These are phyloP conservation scores for Chlamydomonas incerta DNA, from an alignment of 139 green algal genomes.

Conservation along the genomic window DNA sequence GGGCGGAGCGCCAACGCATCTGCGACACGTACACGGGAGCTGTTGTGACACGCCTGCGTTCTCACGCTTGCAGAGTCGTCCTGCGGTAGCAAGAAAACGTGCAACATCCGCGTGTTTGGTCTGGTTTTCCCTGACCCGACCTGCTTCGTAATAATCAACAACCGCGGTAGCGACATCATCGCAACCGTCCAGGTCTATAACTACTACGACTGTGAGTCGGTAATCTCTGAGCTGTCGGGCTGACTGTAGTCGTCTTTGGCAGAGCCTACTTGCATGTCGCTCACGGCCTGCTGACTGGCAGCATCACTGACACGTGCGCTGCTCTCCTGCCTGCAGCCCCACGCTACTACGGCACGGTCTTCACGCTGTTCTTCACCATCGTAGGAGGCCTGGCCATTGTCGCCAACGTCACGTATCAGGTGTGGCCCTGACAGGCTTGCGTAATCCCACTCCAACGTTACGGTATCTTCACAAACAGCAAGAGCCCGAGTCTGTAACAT, in stretches of 20 bases:
- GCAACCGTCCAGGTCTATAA: not conserved
- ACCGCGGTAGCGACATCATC: not conserved
- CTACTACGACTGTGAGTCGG: slow-evolving; percentile 36
- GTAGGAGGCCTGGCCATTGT: slow-evolving; percentile 18
- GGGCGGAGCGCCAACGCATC: too few relatives aligned
- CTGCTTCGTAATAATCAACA: slow-evolving; percentile 39
- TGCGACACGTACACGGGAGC: too few relatives aligned
- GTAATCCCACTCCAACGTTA: too few relatives aligned
- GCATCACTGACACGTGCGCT: not conserved
- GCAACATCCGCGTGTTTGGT: slow-evolving; percentile 20
- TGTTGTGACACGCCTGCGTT: too few relatives aligned
- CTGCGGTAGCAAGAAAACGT: not conserved
- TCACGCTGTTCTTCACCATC: slow-evolving; percentile 9
- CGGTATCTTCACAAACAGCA: too few relatives aligned
- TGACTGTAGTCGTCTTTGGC: not conserved
- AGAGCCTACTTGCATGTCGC: too few relatives aligned
- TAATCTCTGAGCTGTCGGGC: not conserved
- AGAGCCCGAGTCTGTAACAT: too few relatives aligned
- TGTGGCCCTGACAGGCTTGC: too few relatives aligned
- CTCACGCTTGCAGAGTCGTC: slow-evolving; percentile 18
- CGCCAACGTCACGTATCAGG: not conserved
- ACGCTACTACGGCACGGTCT: slow-evolving; percentile 40
- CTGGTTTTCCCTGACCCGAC: slow-evolving; percentile 25
- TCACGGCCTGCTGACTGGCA: too few relatives aligned
- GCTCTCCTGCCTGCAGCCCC: not conserved